phyloP scores from a whole-genome alignment of 2,329 filamentous ascomycete species.

The Ilyonectria destructans region DNA sequence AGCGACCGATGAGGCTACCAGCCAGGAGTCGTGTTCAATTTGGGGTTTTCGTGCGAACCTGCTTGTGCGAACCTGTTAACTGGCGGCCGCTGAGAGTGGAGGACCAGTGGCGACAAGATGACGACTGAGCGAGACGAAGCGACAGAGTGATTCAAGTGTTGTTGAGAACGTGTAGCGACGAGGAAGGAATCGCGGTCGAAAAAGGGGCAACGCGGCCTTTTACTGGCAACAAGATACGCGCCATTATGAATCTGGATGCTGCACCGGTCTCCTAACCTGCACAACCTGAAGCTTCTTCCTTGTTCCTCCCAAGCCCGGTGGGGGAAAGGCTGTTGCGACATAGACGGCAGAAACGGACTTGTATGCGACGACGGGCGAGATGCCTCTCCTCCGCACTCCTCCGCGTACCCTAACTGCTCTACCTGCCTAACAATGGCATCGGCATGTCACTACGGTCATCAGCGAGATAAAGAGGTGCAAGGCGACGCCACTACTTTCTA shows the following conservation, averaged over 20 bases:
- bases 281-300: slow-evolving; percentile 16
- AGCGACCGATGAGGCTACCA: slow-evolving; percentile 15
- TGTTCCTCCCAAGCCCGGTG: slow-evolving; percentile 1
- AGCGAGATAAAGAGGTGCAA: background rate
- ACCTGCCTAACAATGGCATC: background rate
- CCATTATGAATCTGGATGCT: slow-evolving; percentile 11
- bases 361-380: background rate
- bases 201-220: slow-evolving; percentile 24
- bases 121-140: slow-evolving; percentile 4
- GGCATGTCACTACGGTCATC: background rate
- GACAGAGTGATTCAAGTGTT: background rate
- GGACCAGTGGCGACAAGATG: slow-evolving; percentile 4
- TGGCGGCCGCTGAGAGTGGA: background rate
- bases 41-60: background rate
- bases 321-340: slow-evolving; percentile 3
- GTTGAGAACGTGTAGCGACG: background rate
- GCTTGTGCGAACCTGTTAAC: background rate
- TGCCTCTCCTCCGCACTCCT: background rate
- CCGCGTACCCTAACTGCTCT: background rate
- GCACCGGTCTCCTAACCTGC: background rate
- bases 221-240: slow-evolving; percentile 23
- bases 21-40: slow-evolving; percentile 1
- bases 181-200: slow-evolving; percentile 5
- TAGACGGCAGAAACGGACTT: background rate
- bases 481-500: slow-evolving; percentile 5